These are phyloP conservation scores for Chytriomyces confervae DNA, from an alignment of 192 early-diverging fungal species.

Conservation along the genomic window DNA sequence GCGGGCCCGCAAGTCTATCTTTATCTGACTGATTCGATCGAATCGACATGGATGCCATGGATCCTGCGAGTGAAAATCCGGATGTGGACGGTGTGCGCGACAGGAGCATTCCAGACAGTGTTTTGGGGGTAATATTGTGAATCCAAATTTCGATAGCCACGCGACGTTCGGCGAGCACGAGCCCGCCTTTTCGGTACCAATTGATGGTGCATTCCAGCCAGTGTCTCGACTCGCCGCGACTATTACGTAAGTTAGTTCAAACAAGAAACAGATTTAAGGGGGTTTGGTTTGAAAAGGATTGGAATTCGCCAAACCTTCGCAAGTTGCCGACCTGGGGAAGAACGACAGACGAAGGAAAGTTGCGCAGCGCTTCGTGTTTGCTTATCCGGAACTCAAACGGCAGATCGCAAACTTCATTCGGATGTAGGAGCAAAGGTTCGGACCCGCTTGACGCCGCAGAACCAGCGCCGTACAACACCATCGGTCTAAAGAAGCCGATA, in stretches of 20 bases:
- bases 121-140: constrained; percentile 21
- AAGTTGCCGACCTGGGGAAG: constrained; percentile 17
- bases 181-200: constrained; percentile 30
- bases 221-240: constrained; percentile 31
- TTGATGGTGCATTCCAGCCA: constrained; percentile 34
- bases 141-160: constrained; percentile 39
- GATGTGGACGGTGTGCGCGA: background rate
- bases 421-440: constrained; percentile 8
- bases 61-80: background rate
- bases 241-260: constrained; percentile 1
- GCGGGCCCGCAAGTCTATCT: background rate
- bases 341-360: constrained; percentile 34
- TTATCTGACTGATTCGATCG: background rate
- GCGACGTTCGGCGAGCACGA: constrained; percentile 26
- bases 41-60: background rate
- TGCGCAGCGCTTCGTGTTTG: constrained; percentile 27
- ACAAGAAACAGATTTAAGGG: background rate
- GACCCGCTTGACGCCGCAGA: background rate
- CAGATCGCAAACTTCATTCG: constrained; percentile 6
- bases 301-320: constrained; percentile 11
- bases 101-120: constrained; percentile 32
- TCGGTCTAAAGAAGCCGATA: background rate
- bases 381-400: constrained; percentile 34
- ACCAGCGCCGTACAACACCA: constrained; percentile 20
- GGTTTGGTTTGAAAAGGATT: background rate